These are phyloP conservation scores for Coemansia pectinata DNA, from an alignment of 192 early-diverging fungal genomes.

Conservation along the genomic window DNA sequence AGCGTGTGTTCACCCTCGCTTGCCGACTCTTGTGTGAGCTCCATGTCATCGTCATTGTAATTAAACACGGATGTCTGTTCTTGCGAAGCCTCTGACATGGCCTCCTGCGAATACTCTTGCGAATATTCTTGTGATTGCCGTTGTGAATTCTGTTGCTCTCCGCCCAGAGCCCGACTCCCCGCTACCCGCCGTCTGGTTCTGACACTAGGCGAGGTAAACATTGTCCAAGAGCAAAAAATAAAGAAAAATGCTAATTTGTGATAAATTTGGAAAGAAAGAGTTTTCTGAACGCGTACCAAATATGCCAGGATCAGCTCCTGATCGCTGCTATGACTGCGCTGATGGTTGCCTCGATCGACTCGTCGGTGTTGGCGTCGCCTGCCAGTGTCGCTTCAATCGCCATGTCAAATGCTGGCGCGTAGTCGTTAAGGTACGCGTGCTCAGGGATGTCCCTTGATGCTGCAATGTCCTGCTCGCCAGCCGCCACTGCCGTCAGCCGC, in stretches of 20 bases:
- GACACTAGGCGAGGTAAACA: conserved; percentile 41
- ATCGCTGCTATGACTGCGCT: neutral
- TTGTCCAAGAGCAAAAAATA: neutral
- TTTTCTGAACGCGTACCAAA: neutral
- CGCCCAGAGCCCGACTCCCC: neutral
- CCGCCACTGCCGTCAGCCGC: conserved; percentile 85
- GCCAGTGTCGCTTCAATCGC: conserved; percentile 14
- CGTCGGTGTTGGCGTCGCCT: conserved; percentile 27
- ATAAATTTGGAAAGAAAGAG: neutral
- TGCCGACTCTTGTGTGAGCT: neutral
- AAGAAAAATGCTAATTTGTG: neutral
- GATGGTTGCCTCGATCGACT: conserved; percentile 3
- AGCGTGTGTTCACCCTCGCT: conserved; percentile 12
- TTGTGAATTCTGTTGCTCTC: neutral
- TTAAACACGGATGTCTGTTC: neutral
- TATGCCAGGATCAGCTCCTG: neutral
- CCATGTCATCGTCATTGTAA: neutral
- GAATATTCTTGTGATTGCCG: neutral
- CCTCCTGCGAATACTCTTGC: neutral
- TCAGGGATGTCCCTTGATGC: conserved; percentile 59
- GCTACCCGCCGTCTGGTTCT: conserved; percentile 20
- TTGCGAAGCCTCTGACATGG: neutral
- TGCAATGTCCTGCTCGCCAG: conserved; percentile 7
- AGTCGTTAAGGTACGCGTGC: conserved; percentile 68
- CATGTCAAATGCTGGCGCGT: conserved; percentile 49